Evolutionary conservation across 768 basidiomycete genomes (phyloP).

Genomic region (Astraeus odoratus): DNA sequence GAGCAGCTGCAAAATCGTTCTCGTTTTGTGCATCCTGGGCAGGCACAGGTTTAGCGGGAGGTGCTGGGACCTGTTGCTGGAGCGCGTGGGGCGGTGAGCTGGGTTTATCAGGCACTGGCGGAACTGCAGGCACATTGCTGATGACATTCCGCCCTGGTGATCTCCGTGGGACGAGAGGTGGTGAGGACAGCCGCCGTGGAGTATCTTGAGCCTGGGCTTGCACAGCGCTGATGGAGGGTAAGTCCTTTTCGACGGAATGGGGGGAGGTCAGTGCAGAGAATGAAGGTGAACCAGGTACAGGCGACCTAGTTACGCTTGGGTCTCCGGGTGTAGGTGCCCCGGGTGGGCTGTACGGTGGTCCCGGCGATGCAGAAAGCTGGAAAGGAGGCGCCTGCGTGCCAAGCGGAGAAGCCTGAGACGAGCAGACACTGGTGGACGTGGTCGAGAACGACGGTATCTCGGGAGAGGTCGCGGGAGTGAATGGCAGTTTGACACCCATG

Average conservation of each 20-base stretch:
- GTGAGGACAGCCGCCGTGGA: conserved; percentile 8
- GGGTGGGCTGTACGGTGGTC: not conserved
- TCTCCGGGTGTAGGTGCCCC: conserved; percentile 1
- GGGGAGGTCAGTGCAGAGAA: conserved; percentile 33
- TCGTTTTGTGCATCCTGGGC: conserved; percentile 31
- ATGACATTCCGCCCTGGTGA: conserved; percentile 8
- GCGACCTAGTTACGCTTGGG: conserved; percentile 15
- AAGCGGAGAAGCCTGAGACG: conserved; percentile 15
- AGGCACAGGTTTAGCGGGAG: conserved; percentile 23
- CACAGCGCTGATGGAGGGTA: conserved; percentile 27
- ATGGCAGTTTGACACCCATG: conserved; percentile 25
- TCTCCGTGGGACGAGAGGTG: conserved; percentile 8
- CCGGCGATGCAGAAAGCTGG: conserved; percentile 15
- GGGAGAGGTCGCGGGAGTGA: conserved; percentile 25
- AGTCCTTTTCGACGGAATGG: conserved; percentile 26
- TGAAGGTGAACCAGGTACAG: conserved; percentile 15
- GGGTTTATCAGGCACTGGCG: conserved; percentile 23
- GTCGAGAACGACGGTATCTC: conserved; percentile 27
- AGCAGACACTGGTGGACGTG: conserved; percentile 14
- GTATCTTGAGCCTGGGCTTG: conserved; percentile 9
- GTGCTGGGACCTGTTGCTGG: conserved; percentile 12
- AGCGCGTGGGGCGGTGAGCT: conserved; percentile 9
- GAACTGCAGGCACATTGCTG: conserved; percentile 8
- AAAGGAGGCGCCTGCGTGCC: conserved; percentile 10
- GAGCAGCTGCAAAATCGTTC: conserved; percentile 45